Conservation (phyloP, 305 asterid genomes). For the Solanum chacoense region DNA sequence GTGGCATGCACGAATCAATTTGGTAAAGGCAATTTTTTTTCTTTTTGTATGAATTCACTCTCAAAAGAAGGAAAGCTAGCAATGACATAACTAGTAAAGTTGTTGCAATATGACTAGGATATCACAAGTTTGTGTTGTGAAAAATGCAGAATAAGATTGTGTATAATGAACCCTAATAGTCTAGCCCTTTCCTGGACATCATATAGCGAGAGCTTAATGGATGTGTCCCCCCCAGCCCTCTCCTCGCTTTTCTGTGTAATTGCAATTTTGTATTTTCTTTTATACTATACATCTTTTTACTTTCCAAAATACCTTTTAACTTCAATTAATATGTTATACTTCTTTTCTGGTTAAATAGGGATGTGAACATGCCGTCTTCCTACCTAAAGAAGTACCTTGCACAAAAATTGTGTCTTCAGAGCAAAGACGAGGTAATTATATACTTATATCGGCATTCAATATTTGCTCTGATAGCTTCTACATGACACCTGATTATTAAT, state of each 20-base stretch:
- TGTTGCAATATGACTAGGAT: background rate
- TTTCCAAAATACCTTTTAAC: too few relatives aligned
- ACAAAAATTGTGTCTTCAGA: background rate
- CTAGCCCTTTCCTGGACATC: background rate
- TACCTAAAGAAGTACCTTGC: constrained; percentile 5
- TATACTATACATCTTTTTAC: too few relatives aligned
- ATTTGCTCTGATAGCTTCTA: background rate
- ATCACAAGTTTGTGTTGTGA: background rate
- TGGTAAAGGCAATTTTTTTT: background rate
- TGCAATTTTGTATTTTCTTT: too few relatives aligned
- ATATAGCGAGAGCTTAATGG: background rate
- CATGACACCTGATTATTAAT: background rate
- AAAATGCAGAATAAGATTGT: background rate
- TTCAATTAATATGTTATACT: background rate
- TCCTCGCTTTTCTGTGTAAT: too few relatives aligned
- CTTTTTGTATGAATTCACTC: background rate
- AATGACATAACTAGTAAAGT: background rate
- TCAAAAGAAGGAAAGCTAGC: background rate
- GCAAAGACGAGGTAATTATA: background rate
- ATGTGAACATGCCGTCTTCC: background rate
- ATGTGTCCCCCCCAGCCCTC: too few relatives aligned
- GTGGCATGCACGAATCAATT: background rate
- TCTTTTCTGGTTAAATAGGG: background rate
- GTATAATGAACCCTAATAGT: background rate
- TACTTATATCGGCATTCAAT: background rate